These are phyloP conservation scores for Tricholoma sp. DNA, from an alignment of 768 basidiomycete genomes.

Conservation along the genomic window DNA sequence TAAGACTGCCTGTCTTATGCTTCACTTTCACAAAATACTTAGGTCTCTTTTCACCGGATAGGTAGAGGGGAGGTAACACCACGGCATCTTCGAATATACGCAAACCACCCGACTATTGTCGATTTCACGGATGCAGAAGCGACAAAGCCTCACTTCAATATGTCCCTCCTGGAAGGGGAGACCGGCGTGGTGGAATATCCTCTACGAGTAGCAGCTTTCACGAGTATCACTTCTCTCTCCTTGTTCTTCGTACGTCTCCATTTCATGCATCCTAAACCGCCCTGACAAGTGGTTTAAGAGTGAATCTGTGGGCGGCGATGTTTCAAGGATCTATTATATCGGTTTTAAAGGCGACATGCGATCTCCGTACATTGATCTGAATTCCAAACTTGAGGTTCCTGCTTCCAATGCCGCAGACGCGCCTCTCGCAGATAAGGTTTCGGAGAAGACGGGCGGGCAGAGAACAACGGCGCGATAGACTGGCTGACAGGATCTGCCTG, in stretches of 20 bases:
- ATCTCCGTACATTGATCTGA: conserved; percentile 49
- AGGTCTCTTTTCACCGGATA: not conserved
- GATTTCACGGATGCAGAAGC: conserved; percentile 73
- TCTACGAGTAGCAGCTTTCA: conserved; percentile 66
- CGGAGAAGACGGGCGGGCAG: conserved; percentile 51
- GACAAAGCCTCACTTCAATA: conserved; percentile 64
- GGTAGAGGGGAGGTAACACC: conserved; percentile 78
- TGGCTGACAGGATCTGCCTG: not conserved
- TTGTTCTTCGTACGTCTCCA: conserved; percentile 68
- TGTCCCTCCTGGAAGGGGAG: conserved; percentile 68
- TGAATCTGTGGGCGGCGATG: conserved; percentile 60
- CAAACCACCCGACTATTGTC: conserved; percentile 68
- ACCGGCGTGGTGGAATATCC: conserved; percentile 71
- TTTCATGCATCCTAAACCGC: not conserved
- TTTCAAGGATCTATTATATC: conserved; percentile 67
- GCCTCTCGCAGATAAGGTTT: conserved; percentile 51
- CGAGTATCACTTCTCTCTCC: conserved; percentile 67
- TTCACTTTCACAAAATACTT: not conserved
- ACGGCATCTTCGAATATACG: conserved; percentile 68
- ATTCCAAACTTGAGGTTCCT: conserved; percentile 64
- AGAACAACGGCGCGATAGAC: conserved; percentile 57
- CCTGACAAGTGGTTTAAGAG: conserved; percentile 34
- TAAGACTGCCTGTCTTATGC: conserved; percentile 25
- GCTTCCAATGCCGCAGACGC: conserved; percentile 81
- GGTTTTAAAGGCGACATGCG: conserved; percentile 78